These are phyloP conservation scores for Cystofilobasidium bisporidii DNA, from an alignment of 768 basidiomycete species.

Conservation along the genomic window DNA sequence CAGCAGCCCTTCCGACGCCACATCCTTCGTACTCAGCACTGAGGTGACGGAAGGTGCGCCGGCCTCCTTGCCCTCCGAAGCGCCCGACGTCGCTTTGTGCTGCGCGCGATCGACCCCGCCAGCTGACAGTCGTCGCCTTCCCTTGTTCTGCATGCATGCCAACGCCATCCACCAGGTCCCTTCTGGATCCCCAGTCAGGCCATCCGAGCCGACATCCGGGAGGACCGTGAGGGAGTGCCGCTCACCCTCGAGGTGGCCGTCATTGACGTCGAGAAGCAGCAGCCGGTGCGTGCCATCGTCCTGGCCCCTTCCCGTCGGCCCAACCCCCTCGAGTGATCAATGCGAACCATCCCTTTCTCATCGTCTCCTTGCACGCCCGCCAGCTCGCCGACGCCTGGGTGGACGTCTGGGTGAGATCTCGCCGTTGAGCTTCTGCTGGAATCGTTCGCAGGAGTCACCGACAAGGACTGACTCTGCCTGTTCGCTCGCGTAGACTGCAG, in stretches of 20 bases:
- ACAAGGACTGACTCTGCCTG: background rate
- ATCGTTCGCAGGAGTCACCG: background rate
- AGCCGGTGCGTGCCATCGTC: background rate
- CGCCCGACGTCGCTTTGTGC: too few species aligned
- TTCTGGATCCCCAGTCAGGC: background rate
- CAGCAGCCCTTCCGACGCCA: too few species aligned
- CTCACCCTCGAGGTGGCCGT: background rate
- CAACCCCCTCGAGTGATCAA: too few species aligned
- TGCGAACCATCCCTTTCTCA: background rate
- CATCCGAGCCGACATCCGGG: background rate
- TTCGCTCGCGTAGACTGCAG: background rate
- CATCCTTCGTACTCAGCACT: background rate
- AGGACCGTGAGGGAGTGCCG: background rate
- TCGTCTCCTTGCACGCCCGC: background rate
- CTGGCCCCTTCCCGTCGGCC: too few species aligned
- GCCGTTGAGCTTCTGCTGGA: background rate
- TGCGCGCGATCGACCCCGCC: too few species aligned
- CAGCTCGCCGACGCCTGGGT: background rate
- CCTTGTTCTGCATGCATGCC: too few species aligned
- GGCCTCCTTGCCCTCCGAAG: background rate
- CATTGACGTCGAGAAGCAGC: background rate
- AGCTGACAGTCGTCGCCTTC: too few species aligned
- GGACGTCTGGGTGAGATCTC: background rate
- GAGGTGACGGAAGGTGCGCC: background rate
- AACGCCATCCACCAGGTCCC: too few species aligned